Conservation (phyloP, 164 flowering plant genomes). For the Umbellularia californica region DNA sequence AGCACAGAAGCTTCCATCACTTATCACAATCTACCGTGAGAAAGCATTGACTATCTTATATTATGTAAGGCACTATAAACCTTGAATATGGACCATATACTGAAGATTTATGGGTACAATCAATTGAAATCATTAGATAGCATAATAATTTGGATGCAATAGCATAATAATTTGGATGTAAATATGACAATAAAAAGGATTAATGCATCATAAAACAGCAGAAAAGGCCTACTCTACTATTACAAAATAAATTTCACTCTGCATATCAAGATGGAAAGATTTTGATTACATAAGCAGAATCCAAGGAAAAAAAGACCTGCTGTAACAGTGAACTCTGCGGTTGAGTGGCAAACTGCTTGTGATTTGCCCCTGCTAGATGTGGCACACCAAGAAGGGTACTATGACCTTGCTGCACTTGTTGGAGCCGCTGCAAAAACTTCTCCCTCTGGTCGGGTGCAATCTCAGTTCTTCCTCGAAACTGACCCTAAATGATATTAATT, state of each 20-base stretch:
- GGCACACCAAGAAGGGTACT: constrained; percentile 37
- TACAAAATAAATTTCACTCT: neutral
- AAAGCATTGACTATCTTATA: neutral
- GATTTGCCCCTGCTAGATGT: constrained; percentile 3
- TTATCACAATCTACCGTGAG: neutral
- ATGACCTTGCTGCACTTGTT: constrained; percentile 80
- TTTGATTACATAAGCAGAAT: neutral
- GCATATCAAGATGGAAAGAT: neutral
- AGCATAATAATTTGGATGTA: neutral
- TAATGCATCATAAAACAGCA: neutral
- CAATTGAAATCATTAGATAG: neutral
- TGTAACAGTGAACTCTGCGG: constrained; percentile 3
- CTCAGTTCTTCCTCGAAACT: constrained; percentile 86
- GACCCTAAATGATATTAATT: constrained; percentile 39
- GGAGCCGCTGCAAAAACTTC: constrained; percentile 74
- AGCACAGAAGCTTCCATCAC: neutral
- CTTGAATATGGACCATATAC: neutral
- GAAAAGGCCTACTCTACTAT: neutral
- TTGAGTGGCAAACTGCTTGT: neutral
- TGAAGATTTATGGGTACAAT: too few relatives aligned
- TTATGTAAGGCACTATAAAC: neutral
- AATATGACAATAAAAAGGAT: neutral
- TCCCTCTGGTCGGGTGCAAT: constrained; percentile 95
- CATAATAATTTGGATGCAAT: neutral
- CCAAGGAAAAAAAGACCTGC: constrained; percentile 10